A percentile compares a stretch with the other conserved stretches of the same genome.
phyloP scores from a whole-genome alignment of 1,139 yeast species.

The Magnusiomyces paraingens region DNA sequence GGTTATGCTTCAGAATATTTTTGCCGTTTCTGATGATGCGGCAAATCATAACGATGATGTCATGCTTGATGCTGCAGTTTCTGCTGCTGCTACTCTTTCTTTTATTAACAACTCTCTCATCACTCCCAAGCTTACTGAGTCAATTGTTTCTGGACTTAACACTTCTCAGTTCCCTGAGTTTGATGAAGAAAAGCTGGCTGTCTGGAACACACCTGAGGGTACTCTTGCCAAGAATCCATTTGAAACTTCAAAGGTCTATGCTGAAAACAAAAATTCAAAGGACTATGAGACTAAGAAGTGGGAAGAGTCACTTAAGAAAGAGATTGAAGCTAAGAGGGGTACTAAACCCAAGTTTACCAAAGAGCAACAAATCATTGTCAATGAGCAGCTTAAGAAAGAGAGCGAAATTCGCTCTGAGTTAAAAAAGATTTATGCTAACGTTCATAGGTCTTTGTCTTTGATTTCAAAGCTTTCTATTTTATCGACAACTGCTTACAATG shows the following conservation, averaged over 20 bases:
- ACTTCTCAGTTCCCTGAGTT: slow-evolving; percentile 30
- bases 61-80: slow-evolving; percentile 42
- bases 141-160: slow-evolving; percentile 37
- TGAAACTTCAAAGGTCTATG: slow-evolving; percentile 21
- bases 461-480: slow-evolving; percentile 46
- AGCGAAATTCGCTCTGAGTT: slow-evolving; percentile 46
- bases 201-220: slow-evolving; percentile 67
- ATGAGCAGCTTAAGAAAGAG: slow-evolving; percentile 59
- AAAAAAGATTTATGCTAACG: slow-evolving; percentile 33
- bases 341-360: slow-evolving; percentile 52
- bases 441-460: slow-evolving; percentile 47
- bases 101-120: slow-evolving; percentile 61
- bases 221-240: slow-evolving; percentile 63
- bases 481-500: slow-evolving; percentile 56
- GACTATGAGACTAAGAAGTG: slow-evolving; percentile 84
- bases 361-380: slow-evolving; percentile 63
- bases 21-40: slow-evolving; percentile 26
- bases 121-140: slow-evolving; percentile 45
- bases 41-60: slow-evolving; percentile 13
- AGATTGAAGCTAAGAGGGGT: slow-evolving; percentile 50
- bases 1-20: slow-evolving; percentile 35
- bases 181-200: slow-evolving; percentile 40
- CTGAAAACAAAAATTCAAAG: slow-evolving; percentile 56
- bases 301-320: slow-evolving; percentile 80
- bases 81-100: slow-evolving; percentile 56